Base-by-base conservation (phyloP, 768 basidiomycete species). In the Suillus ampliporus region DNA sequence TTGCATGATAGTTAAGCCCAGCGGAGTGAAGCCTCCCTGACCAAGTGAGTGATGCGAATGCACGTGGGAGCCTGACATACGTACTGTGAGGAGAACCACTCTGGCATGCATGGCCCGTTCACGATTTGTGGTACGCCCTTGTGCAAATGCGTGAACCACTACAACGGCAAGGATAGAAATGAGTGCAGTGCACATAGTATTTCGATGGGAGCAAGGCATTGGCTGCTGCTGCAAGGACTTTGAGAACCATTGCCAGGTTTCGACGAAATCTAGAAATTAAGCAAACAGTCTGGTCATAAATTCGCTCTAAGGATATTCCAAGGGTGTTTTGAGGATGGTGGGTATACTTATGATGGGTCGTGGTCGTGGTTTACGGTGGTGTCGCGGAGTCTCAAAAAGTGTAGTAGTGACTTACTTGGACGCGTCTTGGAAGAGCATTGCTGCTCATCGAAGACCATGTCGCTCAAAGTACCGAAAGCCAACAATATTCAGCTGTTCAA, bases 401-500 rank as follows among this genome's bases (percentile, higher is more conserved):
- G 52, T 23, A 28, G 14, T 37, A 21, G 44, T n/a, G n/a, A n/a
- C n/a, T n/a, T n/a, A n/a, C n/a, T n/a, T n/a, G 57, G 59, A 67
- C 60, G 67, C 70, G 63, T 61, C 70, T n/a, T 17, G 17, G 23
- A 51, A 37, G 54, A 43, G 52, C n/a, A 31, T 31, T 46, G 46
- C 63, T 63, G 61, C 58, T 65, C 59, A 37, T 64, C 69, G 19
- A 52, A 44, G 65, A 72, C 67, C 54, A 98, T 98, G 96, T 89
- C 95, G 65, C 84, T 98, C 71, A 95, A 95, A 82, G 94, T 98
- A 21, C 96, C 95, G 34, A 95, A 95, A 77, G 81, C 89, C 58
- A 90, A 87, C 73, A 92, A 90, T 66, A 73, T 95, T 46, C 94
- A 95, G 76, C 86, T 99, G 44, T 99, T 99, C 85, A 98, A 98